phyloP scores from a whole-genome alignment of 73 alveolate species.

The Uronychia setigera region DNA sequence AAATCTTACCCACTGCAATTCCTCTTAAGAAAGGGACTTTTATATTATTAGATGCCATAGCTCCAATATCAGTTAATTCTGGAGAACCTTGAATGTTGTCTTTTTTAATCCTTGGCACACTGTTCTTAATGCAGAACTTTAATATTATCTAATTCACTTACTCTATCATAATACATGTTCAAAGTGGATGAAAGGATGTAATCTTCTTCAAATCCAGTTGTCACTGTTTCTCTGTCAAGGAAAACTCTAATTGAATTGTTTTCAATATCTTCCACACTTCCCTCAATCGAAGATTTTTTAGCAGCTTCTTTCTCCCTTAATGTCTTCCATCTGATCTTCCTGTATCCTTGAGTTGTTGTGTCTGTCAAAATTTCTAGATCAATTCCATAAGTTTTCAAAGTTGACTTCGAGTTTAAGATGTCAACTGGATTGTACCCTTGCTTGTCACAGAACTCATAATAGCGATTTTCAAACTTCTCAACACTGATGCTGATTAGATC shows the following conservation, averaged over 20 bases:
- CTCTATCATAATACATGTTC: background rate
- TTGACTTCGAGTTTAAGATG: background rate
- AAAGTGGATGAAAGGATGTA: background rate
- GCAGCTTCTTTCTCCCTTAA: constrained; percentile 2
- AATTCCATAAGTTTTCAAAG: background rate
- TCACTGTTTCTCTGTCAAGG: background rate
- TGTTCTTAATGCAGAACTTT: background rate
- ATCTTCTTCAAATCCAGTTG: background rate
- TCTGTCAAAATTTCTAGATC: background rate
- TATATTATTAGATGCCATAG: background rate
- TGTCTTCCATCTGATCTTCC: constrained; percentile 30
- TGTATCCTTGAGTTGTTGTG: constrained; percentile 17
- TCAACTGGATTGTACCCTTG: constrained; percentile 18
- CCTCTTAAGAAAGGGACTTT: background rate
- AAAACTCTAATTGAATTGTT: background rate
- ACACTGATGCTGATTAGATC: background rate
- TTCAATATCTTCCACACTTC: background rate
- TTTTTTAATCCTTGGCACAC: background rate
- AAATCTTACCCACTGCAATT: background rate
- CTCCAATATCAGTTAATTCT: background rate
- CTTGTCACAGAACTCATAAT: constrained; percentile 21
- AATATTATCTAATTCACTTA: background rate
- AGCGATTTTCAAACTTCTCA: background rate
- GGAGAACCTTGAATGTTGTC: background rate
- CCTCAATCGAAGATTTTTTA: background rate